Conservation (phyloP, 2,329 filamentous ascomycete species). For the Botrytis paeoniae region DNA sequence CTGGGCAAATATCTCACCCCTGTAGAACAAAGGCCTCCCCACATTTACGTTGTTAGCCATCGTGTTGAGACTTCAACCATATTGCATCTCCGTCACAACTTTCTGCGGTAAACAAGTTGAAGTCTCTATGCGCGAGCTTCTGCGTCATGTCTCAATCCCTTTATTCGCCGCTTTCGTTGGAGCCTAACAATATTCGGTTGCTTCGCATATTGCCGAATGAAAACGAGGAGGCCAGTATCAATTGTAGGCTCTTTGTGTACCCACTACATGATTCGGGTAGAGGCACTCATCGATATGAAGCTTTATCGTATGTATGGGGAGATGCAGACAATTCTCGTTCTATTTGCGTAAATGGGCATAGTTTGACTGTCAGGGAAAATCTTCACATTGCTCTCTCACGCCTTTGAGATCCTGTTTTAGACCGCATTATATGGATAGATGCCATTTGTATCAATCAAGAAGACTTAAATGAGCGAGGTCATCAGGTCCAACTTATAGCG, state of each 20-base stretch:
- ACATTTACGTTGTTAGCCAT: not conserved
- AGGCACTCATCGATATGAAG: conserved; percentile 20
- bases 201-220: conserved; percentile 19
- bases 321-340: too few species aligned
- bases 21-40: too few species aligned
- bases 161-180: not conserved
- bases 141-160: not conserved
- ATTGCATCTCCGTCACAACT: too few species aligned
- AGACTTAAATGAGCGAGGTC: not conserved
- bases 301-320: conserved; percentile 4
- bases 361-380: not conserved
- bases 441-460: too few species aligned
- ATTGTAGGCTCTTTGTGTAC: conserved; percentile 17
- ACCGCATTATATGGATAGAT: not conserved
- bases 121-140: too few species aligned
- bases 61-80: too few species aligned
- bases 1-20: too few species aligned
- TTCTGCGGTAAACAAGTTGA: too few species aligned
- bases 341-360: not conserved
- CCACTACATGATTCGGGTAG: conserved; percentile 21
- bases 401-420: not conserved
- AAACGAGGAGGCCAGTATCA: not conserved
- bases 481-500: conserved; percentile 20
- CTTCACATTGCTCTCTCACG: not conserved
- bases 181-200: conserved; percentile 12